Percentiles rank a stretch among this genome's conserved stretches.
Evolutionary conservation across 495 filamentous ascomycete genomes (phyloP).

Genomic region (Massariosphaeria phaeospora): DNA sequence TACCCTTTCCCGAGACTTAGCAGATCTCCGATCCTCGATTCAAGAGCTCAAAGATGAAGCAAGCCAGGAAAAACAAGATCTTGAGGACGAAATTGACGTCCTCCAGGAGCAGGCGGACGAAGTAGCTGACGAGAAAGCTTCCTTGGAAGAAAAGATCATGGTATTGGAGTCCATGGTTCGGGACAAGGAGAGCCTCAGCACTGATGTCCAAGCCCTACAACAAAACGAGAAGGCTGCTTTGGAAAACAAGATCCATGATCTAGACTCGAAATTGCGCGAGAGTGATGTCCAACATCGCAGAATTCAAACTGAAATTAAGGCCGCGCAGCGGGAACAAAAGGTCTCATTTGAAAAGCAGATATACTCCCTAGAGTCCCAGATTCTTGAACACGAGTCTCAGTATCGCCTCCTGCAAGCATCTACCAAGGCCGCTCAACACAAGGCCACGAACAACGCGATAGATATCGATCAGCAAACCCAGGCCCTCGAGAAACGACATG

Average conservation of each 20-base stretch:
- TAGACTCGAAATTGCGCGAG: conserved; percentile 7
- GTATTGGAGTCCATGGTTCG: conserved; percentile 54
- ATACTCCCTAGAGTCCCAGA: background rate
- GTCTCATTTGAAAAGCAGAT: background rate
- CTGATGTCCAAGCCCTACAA: conserved; percentile 27
- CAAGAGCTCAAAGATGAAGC: conserved; percentile 16
- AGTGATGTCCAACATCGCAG: conserved; percentile 7
- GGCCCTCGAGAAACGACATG: conserved; percentile 54
- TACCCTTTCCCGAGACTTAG: conserved; percentile 29
- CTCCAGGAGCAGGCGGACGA: conserved; percentile 43
- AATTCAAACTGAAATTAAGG: conserved; percentile 38
- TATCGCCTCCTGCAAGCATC: background rate
- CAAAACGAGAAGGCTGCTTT: conserved; percentile 32
- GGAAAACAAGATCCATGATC: conserved; percentile 30
- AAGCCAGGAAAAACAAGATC: conserved; percentile 32
- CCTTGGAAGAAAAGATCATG: conserved; percentile 51
- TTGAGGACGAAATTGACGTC: conserved; percentile 46
- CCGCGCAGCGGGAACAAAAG: conserved; percentile 21
- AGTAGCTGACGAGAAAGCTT: conserved; percentile 41
- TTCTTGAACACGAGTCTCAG: background rate
- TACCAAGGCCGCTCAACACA: conserved; percentile 7
- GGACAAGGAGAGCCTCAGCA: conserved; percentile 24
- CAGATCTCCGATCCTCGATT: conserved; percentile 22
- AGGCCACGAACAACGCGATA: conserved; percentile 7
- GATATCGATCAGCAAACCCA: conserved; percentile 20